Base-by-base conservation (phyloP, 2,329 filamentous ascomycete species). In the Pseudonectria foliicola region DNA sequence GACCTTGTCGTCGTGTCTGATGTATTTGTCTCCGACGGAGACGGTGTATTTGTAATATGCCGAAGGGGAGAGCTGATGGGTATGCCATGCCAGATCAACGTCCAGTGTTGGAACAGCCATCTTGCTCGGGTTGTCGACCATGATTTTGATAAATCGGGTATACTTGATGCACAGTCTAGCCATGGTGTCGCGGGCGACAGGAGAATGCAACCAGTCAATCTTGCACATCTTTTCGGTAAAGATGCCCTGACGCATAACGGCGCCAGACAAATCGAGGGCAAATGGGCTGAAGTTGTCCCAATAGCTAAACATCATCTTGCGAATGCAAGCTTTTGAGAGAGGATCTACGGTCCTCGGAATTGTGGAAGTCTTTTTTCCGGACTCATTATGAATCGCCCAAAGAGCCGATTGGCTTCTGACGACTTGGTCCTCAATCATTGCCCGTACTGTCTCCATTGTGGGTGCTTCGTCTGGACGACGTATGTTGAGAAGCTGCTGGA, bases 1-100 rank as follows among this genome's bases (percentile, higher is more conserved):
- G 14, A 93, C 77, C 60, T 90, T 90, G 65, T 93, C 87, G 56
- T 92, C 82, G 52, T 93, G 86, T 52, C 89, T 79, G 46, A 90
- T 73, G 51, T 87, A 85, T 31, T 70, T 75, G 2, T 39, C 40
- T 0, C 68, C 70, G 14, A 56, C 55, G 1, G 33, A 35, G 1
- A 69, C 53, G 2, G 74, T 80, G 53, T 73, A 80, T 3, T 54
- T 39, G 48, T 76, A 81, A 60, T 92, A 92, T 4, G 63, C 51
- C 3, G 54, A 50, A 0, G 85, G 81, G 7, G 64, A 73, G 3
- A 90, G 73, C 54, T 90, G 82, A 49, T 90, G 84, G 0, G 84
- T 90, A 54, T 93, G 86, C 82, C 83, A 88, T 0, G 75, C 82
- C 0, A 88, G 63, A 51, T 88, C 83, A 5, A 88, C 69, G 43